These are phyloP conservation scores for Kwoniella newhampshirensis DNA, from an alignment of 768 basidiomycete genomes.

Conservation along the genomic window DNA sequence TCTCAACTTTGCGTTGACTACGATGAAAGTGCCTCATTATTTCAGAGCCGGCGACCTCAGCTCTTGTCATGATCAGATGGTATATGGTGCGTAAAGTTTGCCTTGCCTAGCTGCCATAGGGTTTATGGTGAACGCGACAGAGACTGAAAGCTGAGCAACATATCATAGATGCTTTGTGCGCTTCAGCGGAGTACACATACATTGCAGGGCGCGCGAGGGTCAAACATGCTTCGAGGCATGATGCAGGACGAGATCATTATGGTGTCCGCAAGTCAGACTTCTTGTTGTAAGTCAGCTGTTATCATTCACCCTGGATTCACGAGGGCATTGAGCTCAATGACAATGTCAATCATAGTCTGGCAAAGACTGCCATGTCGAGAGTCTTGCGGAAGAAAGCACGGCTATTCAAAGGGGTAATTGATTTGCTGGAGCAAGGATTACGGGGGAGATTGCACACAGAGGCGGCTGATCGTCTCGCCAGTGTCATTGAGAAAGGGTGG, in stretches of 20 bases:
- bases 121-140: neutral
- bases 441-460: conserved; percentile 1
- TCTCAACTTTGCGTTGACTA: conserved; percentile 75
- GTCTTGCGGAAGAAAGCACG: conserved; percentile 26
- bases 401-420: conserved; percentile 19
- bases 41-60: conserved; percentile 54
- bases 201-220: conserved; percentile 40
- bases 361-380: conserved; percentile 25
- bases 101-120: neutral
- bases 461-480: neutral
- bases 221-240: conserved; percentile 23
- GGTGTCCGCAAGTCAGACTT: conserved; percentile 25
- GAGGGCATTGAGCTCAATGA: neutral
- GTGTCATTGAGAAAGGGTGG: conserved; percentile 18
- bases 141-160: neutral
- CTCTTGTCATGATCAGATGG: neutral
- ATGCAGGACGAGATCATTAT: conserved; percentile 20
- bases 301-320: neutral
- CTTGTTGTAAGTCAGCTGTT: conserved; percentile 29
- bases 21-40: conserved; percentile 84
- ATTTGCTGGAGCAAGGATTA: conserved; percentile 21
- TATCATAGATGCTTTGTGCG: conserved; percentile 17
- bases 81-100: conserved; percentile 28
- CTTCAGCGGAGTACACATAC: conserved; percentile 38
- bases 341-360: conserved; percentile 29